These are phyloP conservation scores for Rutstroemia sp. DNA, from an alignment of 2,329 filamentous ascomycete genomes.

Conservation along the genomic window DNA sequence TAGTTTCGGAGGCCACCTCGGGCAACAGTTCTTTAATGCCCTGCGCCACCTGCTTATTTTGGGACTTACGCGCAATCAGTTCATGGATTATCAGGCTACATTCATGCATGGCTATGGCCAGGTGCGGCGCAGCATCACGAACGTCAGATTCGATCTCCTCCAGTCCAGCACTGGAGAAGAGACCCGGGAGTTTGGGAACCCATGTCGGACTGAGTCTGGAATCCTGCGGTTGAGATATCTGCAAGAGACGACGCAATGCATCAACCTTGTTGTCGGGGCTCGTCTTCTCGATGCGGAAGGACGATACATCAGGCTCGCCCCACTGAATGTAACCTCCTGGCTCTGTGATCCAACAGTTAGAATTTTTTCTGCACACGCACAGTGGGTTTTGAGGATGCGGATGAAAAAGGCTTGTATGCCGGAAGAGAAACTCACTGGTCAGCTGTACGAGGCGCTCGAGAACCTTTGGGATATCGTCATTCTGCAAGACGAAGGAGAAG, in stretches of 20 bases:
- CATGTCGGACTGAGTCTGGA: not conserved
- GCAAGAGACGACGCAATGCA: not conserved
- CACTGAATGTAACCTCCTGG: not conserved
- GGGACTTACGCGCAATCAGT: not conserved
- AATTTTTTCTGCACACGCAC: too few species aligned
- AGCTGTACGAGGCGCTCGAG: not conserved
- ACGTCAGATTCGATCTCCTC: not conserved
- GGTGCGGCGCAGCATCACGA: not conserved
- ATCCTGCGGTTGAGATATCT: not conserved
- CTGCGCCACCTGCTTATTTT: not conserved
- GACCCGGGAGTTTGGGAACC: not conserved
- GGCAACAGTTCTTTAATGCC: not conserved
- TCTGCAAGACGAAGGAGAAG: not conserved
- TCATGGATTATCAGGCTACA: not conserved
- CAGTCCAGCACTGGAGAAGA: not conserved
- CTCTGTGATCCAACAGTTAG: not conserved
- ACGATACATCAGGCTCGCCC: not conserved
- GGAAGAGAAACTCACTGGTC: not conserved
- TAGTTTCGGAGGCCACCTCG: not conserved
- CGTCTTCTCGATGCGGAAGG: not conserved
- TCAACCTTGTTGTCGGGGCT: not conserved
- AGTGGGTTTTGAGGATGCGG: too few species aligned
- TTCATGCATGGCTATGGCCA: not conserved
- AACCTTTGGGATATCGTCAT: not conserved
- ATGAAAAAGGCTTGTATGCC: not conserved